Percentiles rank a stretch among this genome's conserved stretches.
These are phyloP conservation scores for Hirsutella thompsonii DNA, from an alignment of 2,329 filamentous ascomycete species.

Conservation along the genomic window DNA sequence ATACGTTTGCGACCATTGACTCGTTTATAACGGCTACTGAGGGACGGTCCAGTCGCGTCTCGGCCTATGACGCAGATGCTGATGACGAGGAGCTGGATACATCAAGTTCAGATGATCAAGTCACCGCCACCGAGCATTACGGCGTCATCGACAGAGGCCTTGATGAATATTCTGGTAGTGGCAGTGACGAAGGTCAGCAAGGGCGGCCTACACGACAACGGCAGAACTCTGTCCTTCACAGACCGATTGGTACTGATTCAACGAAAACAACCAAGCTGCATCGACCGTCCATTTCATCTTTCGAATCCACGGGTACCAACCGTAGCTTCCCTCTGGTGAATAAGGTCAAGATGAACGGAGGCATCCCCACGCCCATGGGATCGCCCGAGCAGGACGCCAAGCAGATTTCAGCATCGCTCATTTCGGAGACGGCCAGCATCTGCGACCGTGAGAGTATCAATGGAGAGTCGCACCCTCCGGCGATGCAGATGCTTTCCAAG, in stretches of 20 bases:
- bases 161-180: neutral
- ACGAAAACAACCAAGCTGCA: constrained; percentile 28
- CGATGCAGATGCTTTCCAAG: constrained; percentile 32
- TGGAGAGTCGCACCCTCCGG: constrained; percentile 20
- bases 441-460: constrained; percentile 20
- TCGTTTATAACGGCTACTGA: constrained; percentile 46
- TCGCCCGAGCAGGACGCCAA: constrained; percentile 37
- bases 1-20: constrained; percentile 28
- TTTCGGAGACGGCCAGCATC: constrained; percentile 32
- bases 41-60: constrained; percentile 26
- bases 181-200: constrained; percentile 9
- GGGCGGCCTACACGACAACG: constrained; percentile 9
- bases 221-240: constrained; percentile 24
- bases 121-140: neutral
- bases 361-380: constrained; percentile 32
- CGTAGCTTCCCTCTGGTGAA: constrained; percentile 50
- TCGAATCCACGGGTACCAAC: constrained; percentile 45
- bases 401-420: constrained; percentile 33
- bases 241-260: constrained; percentile 15
- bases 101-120: constrained; percentile 9
- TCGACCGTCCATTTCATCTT: constrained; percentile 42
- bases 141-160: neutral
- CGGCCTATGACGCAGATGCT: constrained; percentile 5
- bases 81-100: constrained; percentile 9
- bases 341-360: constrained; percentile 31